Conservation (phyloP, 1,284 basidiomycete species). For the Ustilago loliicola region DNA sequence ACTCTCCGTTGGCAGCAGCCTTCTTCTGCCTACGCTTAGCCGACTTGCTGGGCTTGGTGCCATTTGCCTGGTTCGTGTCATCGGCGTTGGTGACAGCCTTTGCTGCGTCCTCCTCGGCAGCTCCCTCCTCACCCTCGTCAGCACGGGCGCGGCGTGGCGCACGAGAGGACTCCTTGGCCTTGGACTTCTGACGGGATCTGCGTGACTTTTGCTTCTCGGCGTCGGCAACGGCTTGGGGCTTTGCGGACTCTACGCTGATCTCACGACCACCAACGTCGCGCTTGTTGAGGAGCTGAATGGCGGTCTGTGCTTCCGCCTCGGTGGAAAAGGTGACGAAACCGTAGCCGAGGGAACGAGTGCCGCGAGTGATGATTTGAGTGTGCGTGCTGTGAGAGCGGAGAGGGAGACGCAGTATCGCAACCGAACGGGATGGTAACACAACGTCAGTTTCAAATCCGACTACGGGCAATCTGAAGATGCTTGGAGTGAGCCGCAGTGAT, state of each 20-base stretch:
- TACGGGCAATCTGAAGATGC: neutral
- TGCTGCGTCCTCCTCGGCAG: slow-evolving; percentile 49
- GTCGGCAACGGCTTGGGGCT: slow-evolving; percentile 54
- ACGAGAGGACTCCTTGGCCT: slow-evolving; percentile 35
- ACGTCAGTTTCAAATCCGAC: neutral
- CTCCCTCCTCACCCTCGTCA: slow-evolving; percentile 63
- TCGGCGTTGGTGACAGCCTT: slow-evolving; percentile 36
- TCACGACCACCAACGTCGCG: slow-evolving; percentile 63
- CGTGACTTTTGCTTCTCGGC: slow-evolving; percentile 37
- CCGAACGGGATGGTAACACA: neutral
- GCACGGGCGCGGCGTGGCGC: slow-evolving; percentile 56
- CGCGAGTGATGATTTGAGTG: slow-evolving; percentile 66
- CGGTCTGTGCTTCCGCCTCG: slow-evolving; percentile 61
- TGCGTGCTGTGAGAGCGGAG: slow-evolving; percentile 41
- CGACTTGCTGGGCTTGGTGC: slow-evolving; percentile 50
- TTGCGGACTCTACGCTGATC: slow-evolving; percentile 65
- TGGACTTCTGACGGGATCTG: slow-evolving; percentile 32
- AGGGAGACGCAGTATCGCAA: neutral
- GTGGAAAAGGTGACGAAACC: slow-evolving; percentile 66
- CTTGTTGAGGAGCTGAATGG: slow-evolving; percentile 63
- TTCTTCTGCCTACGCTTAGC: slow-evolving; percentile 56
- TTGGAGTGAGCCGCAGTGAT: neutral
- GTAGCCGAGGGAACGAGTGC: slow-evolving; percentile 67
- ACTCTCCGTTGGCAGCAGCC: slow-evolving; percentile 38
- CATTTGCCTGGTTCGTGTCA: slow-evolving; percentile 24